Base-by-base conservation (phyloP, 2,329 filamentous ascomycete genomes). In the Pyrenophora seminiperda region DNA sequence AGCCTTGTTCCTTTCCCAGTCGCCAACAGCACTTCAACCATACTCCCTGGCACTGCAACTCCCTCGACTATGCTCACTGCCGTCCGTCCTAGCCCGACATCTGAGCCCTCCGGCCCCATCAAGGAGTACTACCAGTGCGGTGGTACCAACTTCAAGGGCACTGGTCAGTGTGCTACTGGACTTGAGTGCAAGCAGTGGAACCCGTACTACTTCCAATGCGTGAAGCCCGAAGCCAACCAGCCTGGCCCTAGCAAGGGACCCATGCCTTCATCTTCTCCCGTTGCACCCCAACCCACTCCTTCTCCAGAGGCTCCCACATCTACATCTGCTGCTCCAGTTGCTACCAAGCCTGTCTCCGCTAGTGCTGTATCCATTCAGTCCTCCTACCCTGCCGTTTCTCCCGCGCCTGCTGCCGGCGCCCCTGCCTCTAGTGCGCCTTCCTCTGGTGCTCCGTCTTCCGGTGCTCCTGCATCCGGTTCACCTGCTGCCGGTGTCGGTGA, bases 121-220 rank as follows among this genome's bases (percentile, higher is more conserved):
- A 50, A 59, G 48, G 57, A 59, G 19, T 68, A 56, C 51, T 57
- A 57, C 29, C 77, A 77, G 58, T 79, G 78, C 55, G 77, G 77
- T 60, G 78, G 77, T 13, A 58, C 65, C 14, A 70, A 63, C 53
- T 78, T 64, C 54, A 73, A 61, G 13, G 77, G 77, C 19, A 48
- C 71, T 11, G 71, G 63, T 0, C 49, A 59, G 19, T 80, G 77
- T 47, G 71, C 68, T 3, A 47, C 62, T 30, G 77, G 76, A 6
- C 61, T 58, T 22, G 63, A 62, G 7, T 80, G 77, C 68, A 68
- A 71, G 42, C 61, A 62, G 4, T 63, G 54, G 49, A 79, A 79
- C 67, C 60, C 67, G 2, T 80, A 73, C 59, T 80, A 80, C 68
- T 73, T 58, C 32, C 78, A 80, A 70, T 80, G 78, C 61, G 20